Conservation (phyloP, 495 filamentous ascomycete species). For the Friedmanniomyces simplex region DNA sequence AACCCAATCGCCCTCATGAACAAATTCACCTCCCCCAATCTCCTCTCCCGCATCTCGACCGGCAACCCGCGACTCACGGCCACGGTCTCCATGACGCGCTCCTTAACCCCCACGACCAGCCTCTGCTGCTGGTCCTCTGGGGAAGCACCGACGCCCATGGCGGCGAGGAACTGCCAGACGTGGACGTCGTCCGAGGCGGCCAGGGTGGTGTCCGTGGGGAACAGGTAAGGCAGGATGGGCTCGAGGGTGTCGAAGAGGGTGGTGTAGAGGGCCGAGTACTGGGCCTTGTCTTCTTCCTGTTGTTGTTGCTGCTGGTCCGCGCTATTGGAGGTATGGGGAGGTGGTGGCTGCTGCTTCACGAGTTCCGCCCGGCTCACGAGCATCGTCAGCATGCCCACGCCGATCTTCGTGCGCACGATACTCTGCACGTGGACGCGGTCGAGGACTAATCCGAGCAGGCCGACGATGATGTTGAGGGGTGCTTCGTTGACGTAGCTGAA, state of each 20-base stretch:
- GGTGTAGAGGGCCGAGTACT: slow-evolving; percentile 69
- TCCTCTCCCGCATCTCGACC: slow-evolving; percentile 65
- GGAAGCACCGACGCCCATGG: slow-evolving; percentile 81
- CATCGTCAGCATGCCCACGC: slow-evolving; percentile 86
- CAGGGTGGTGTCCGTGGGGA: slow-evolving; percentile 71
- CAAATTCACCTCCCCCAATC: slow-evolving; percentile 84
- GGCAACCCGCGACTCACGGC: slow-evolving; percentile 77
- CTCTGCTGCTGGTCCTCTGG: slow-evolving; percentile 89
- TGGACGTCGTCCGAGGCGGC: slow-evolving; percentile 56
- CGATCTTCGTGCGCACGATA: slow-evolving; percentile 73
- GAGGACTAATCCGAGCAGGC: slow-evolving; percentile 73
- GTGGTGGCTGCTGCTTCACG: slow-evolving; percentile 56
- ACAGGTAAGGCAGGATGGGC: slow-evolving; percentile 68
- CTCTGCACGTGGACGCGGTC: slow-evolving; percentile 68
- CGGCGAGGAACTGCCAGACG: slow-evolving; percentile 95
- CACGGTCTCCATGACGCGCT: slow-evolving; percentile 95
- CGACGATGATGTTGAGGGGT: slow-evolving; percentile 77
- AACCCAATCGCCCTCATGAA: slow-evolving; percentile 98
- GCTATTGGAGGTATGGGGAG: background rate
- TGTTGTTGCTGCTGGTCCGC: background rate
- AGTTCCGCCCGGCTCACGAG: slow-evolving; percentile 88
- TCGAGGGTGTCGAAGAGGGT: slow-evolving; percentile 79
- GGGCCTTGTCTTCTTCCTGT: slow-evolving; percentile 61
- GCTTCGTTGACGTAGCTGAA: slow-evolving; percentile 84
- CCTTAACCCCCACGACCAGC: slow-evolving; percentile 91